Percentiles rank a stretch among this genome's conserved stretches.
Evolutionary conservation across 176 grass and related monocot genomes (phyloP).

Genomic region (Thalia dealbata): DNA sequence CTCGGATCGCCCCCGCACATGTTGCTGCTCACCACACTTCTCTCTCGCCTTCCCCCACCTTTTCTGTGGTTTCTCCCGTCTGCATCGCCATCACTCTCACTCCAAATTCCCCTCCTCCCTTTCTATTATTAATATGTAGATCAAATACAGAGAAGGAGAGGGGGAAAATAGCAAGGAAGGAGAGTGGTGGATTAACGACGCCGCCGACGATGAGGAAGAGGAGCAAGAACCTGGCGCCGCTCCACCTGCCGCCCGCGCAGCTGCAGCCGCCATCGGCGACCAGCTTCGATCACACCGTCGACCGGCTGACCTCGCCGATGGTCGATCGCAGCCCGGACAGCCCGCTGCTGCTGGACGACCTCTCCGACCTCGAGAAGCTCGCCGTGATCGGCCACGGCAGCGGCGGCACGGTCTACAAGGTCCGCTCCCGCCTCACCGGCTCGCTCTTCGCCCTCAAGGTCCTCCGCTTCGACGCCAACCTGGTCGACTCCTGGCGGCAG

Average conservation of each 20-base stretch:
- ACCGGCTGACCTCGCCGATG: neutral
- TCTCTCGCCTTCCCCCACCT: neutral
- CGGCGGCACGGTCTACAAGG: constrained; percentile 32
- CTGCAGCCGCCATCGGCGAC: constrained; percentile 3
- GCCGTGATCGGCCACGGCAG: constrained; percentile 27
- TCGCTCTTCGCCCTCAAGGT: constrained; percentile 27
- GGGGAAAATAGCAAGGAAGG: neutral
- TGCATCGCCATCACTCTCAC: neutral
- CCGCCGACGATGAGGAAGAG: constrained; percentile 5
- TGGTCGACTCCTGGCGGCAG: neutral
- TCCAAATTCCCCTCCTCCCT: neutral
- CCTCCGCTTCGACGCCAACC: constrained; percentile 10
- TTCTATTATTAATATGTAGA: neutral
- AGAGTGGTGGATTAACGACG: no score
- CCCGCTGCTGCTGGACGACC: neutral
- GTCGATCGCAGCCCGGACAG: neutral
- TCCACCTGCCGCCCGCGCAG: neutral
- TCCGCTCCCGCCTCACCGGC: constrained; percentile 18
- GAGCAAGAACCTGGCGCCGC: neutral
- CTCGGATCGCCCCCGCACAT: constrained; percentile 10
- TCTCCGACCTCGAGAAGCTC: constrained; percentile 27
- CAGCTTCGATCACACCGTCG: no score
- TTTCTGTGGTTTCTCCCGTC: no score
- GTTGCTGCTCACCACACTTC: neutral
- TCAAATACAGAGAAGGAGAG: neutral